Evolutionary conservation across 768 basidiomycete genomes (phyloP), one percentile per base, ranked within the genome.

Genomic region (Glaciozyma antarctica): DNA sequence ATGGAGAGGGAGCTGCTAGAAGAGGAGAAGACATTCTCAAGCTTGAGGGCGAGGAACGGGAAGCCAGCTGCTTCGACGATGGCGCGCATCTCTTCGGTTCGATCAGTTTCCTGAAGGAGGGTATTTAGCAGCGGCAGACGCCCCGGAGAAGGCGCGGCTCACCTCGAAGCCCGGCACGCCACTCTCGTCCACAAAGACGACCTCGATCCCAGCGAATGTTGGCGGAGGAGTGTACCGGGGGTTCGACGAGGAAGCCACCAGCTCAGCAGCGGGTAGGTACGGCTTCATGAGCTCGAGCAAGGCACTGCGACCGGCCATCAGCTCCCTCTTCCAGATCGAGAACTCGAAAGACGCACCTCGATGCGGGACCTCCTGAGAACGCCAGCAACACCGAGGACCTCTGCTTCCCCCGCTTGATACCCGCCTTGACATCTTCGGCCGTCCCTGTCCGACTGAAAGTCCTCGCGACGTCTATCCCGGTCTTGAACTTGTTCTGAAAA

Each of bases 231-330:
- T 10, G 15, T 58, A 58, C 17, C 47, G 30, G 22, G 64, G 59
- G 58, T 64, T 67, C 30, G 30, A 34, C 26, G 4, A 7, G 3
- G 38, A 24, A n/a, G 28, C 30, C 5, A n/a, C 38, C 8, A 43
- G 47, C 47, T 22, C 47, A 21, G 26, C 58, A 10, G 55, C 26
- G 47, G 57, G 64, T 54, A 24, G 60, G 22, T 52, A 34, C 13
- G 38, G 54, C 16, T 63, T 59, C 30, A 72, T 43, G 30, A 72
- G 60, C 19, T 72, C 71, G 26, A 72, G 65, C 30, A 68, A 43
- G 12, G 64, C 62, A 26, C 71, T 72, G 61, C 51, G 15, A 15
- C 7, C 17, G 1, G 10, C 7, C 15, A 64, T 56, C 47, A 49
- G 51, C 41, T 15, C 34, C 41, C 7, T n/a, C 22, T 22, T 28